Base-by-base conservation (phyloP, 2,329 filamentous ascomycete species). In the Aspergillus niger region DNA sequence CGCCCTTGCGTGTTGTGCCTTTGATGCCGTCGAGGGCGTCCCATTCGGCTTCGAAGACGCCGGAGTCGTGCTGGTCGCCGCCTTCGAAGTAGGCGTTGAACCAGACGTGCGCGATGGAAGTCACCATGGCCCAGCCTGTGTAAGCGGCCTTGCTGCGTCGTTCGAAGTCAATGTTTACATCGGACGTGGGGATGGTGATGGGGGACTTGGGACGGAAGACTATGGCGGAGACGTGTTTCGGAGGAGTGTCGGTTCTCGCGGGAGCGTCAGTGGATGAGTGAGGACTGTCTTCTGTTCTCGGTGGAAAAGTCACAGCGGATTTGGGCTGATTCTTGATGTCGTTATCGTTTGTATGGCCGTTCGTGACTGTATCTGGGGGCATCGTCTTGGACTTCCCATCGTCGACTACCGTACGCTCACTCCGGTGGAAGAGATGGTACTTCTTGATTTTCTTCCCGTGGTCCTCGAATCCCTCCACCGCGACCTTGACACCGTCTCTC, bases 81-180 rank as follows among this genome's bases (percentile, higher is more conserved):
- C 93, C 92, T 77, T 98, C 95, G 69, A 98, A 98, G 76, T 88
- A 98, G 1, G 88, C 82, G 71, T 99, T 99, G 81, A 97, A 97
- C 95, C 95, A 99, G 15, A 97, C 91, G 70, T 98, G 94, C 0
- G 93, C 93, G 8, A 98, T 89, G 0, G 93, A 89, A 0, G 94
- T 97, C 3, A 97, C 92, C 88, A 98, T 91, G 0, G 91, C 92
- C 67, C 91, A 85, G 1, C 92, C 90, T 6, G 84, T 84, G 69
- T 90, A 91, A 1, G 90, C 87, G 3, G 90, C 88, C 70, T 89
- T 90, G 76, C 92, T 96, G 38, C 93, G 87, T 7, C 92, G 86
- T 77, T 98, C 93, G 24, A 97, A 87, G 53, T 92, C 89, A 65
- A 98, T 90, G 74, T 96, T 97, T 67, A 98, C 84, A 71, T 98